A percentile compares a stretch with the other conserved stretches of the same genome.
Conservation (phyloP, 2,329 filamentous ascomycete genomes). For the Chrysoporthe deuterocubensis region DNA sequence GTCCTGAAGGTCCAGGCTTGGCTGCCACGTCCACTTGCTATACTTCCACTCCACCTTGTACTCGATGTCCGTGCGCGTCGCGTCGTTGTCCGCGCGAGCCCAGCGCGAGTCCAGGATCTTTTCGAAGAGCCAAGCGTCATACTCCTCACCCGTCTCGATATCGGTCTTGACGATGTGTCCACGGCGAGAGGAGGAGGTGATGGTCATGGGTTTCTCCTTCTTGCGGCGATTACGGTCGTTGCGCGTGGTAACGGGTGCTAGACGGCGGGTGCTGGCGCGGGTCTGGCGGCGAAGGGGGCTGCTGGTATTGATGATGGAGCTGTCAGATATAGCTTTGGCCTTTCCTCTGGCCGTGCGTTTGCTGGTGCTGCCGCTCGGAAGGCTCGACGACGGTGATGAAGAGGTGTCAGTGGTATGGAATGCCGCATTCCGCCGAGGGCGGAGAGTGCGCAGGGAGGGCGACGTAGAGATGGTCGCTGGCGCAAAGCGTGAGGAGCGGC, state of each 20-base stretch:
- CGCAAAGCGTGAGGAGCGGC: background rate
- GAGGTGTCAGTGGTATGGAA: background rate
- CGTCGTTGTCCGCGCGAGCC: background rate
- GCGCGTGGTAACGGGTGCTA: background rate
- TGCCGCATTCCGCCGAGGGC: background rate
- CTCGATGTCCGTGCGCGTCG: constrained; percentile 1
- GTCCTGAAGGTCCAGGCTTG: constrained; percentile 2
- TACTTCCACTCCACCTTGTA: constrained; percentile 8
- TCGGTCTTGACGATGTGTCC: constrained; percentile 1
- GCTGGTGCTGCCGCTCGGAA: background rate
- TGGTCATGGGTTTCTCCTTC: background rate
- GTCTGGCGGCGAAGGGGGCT: background rate
- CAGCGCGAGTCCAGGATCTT: background rate
- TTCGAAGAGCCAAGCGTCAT: background rate
- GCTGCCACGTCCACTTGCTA: constrained; percentile 9
- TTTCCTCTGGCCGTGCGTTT: background rate
- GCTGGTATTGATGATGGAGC: background rate
- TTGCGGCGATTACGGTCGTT: background rate
- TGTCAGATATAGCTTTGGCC: background rate
- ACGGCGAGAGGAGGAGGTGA: background rate
- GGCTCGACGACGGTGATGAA: background rate
- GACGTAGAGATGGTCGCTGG: background rate
- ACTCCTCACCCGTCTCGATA: background rate
- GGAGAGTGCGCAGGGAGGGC: background rate
- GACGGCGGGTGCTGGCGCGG: background rate